phyloP scores from a whole-genome alignment of 192 early-diverging fungal species.

The Coemansia sp. region DNA sequence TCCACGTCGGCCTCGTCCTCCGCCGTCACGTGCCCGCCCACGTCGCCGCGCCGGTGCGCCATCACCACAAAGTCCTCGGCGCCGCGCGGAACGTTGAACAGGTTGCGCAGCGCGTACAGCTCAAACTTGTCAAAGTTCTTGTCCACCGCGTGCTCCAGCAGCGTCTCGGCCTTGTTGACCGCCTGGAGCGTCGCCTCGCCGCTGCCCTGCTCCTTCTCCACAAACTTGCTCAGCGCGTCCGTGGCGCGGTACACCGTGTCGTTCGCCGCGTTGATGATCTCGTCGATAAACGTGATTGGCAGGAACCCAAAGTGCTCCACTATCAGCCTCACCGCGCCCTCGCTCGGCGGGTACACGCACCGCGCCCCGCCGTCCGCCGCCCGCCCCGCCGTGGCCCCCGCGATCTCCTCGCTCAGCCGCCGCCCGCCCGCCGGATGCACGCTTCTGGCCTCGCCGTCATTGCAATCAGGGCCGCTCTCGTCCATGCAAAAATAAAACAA shows the following conservation, averaged over 20 bases:
- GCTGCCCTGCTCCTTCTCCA: constrained; percentile 56
- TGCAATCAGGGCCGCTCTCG: too few species aligned
- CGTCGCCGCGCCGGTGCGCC: constrained; percentile 29
- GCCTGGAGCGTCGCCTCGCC: constrained; percentile 52
- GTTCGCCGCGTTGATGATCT: constrained; percentile 74
- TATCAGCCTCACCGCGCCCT: constrained; percentile 46
- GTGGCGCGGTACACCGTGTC: constrained; percentile 68
- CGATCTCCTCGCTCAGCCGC: constrained; percentile 28
- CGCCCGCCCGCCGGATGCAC: too few species aligned
- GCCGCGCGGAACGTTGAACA: constrained; percentile 63
- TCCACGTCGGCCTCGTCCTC: constrained; percentile 44
- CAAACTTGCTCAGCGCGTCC: constrained; percentile 62
- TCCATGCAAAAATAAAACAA: neutral
- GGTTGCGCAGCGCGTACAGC: constrained; percentile 66
- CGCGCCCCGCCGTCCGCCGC: constrained; percentile 27
- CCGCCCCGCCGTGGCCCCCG: constrained; percentile 34
- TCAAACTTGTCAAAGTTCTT: constrained; percentile 82
- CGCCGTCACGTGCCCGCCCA: neutral
- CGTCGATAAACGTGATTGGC: constrained; percentile 77
- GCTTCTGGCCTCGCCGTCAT: too few species aligned
- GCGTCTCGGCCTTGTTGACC: constrained; percentile 68
- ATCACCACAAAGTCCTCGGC: constrained; percentile 38
- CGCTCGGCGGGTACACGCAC: constrained; percentile 48
- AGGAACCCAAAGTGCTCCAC: constrained; percentile 80
- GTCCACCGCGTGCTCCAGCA: constrained; percentile 75